Base-by-base conservation (phyloP, 2,329 filamentous ascomycete species). In the Colletotrichum shisoi region DNA sequence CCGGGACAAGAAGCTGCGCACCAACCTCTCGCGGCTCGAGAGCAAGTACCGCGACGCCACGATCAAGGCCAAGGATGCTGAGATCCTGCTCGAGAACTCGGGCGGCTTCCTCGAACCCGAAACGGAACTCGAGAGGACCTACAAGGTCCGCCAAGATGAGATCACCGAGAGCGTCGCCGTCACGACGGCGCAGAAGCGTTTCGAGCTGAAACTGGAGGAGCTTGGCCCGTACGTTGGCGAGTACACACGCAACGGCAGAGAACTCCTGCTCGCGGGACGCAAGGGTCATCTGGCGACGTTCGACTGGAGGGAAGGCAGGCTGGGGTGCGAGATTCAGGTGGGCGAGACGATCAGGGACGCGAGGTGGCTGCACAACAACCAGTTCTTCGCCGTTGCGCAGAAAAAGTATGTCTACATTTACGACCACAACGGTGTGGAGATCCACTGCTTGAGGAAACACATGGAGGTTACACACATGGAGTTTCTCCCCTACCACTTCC, bases 321-420 rank as follows among this genome's bases (percentile, higher is more conserved):
- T 97, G 67, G 92, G 92, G 7, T 97, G 93, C 76, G 95, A 99
- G 77, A 74, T 98, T 70, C 93, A 99, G 76, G 83, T 99, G 69
- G 88, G 89, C 57, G 95, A 99, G 82, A 98, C 93, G 0, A 85
- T 98, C 13, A 85, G 94, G 59, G 94, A 97, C 79, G 90, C 91
- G 31, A 90, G 89, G 75, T 99, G 93, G 91, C 84, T 98, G 73
- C 93, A 97, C 80, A 97, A 97, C 77, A 94, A 95, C 77, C 93
- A 97, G 72, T 91, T 88, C 79, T 97, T 98, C 79, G 94, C 94
- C 0, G 93, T 97, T 13, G 93, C 95, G 51, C 94, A 99, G 80
- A 97, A 97, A 83, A 95, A 94, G 79, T 91, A 95, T 72, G 92
- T 95, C 70, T 99, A 97, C 81, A 97, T 99, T 71, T 99, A 99